A percentile compares a stretch with the other conserved stretches of the same genome.
Evolutionary conservation across 331 rosid genomes (phyloP).

Genomic region (Malus hybrid): DNA sequence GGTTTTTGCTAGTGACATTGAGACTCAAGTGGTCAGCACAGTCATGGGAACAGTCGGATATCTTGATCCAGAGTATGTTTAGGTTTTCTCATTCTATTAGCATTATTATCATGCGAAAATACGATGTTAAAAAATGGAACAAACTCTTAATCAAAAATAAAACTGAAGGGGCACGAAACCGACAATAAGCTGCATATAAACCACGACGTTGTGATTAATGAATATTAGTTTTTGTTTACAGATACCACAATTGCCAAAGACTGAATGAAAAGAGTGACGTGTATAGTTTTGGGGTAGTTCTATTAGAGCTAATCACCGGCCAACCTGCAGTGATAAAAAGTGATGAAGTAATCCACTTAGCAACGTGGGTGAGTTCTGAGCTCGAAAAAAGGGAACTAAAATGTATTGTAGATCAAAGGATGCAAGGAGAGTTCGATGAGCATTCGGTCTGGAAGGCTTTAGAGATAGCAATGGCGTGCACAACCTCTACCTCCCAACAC

Average conservation of each 20-base stretch:
- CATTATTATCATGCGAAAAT: background rate
- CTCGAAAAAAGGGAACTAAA: slow-evolving; percentile 24
- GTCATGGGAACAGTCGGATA: slow-evolving; percentile 74
- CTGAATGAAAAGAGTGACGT: slow-evolving; percentile 59
- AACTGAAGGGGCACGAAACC: too few relatives aligned
- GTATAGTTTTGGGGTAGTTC: slow-evolving; percentile 54
- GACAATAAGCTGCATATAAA: background rate
- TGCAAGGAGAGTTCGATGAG: slow-evolving; percentile 34
- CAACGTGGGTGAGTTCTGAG: slow-evolving; percentile 37
- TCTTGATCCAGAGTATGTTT: slow-evolving; percentile 65
- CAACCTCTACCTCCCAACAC: slow-evolving; percentile 34
- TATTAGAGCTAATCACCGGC: slow-evolving; percentile 52
- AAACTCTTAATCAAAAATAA: too few relatives aligned
- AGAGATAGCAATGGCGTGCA: slow-evolving; percentile 39
- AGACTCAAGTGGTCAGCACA: slow-evolving; percentile 13
- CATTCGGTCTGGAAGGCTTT: background rate
- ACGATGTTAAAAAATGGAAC: background rate
- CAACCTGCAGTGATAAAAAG: slow-evolving; percentile 42
- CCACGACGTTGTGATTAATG: background rate
- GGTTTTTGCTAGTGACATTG: slow-evolving; percentile 34
- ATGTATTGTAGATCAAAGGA: slow-evolving; percentile 36
- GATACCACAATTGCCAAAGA: slow-evolving; percentile 33
- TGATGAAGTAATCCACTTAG: slow-evolving; percentile 31
- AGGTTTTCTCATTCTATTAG: background rate
- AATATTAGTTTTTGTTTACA: slow-evolving; percentile 3